Base-by-base conservation (phyloP, 2,329 filamentous ascomycete genomes). In the Rhexocercosporidium sp. region DNA sequence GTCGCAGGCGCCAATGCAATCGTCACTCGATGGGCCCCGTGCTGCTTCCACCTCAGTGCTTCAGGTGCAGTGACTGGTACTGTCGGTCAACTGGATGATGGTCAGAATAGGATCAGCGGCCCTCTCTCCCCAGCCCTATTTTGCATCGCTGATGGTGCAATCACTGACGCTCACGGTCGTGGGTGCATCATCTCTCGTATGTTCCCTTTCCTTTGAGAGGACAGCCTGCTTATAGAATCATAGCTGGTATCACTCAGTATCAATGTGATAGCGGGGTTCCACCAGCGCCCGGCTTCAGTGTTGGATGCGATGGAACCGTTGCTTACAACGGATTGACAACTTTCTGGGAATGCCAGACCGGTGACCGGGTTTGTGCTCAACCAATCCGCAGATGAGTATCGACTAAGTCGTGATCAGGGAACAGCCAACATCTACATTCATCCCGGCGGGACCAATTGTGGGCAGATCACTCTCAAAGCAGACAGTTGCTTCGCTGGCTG, bases 121-220 rank as follows among this genome's bases (percentile, higher is more conserved):
- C 79, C 79, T 41, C 77, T 85, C 14, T 70, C 78, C 14, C 75
- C 81, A 60, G 82, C 82, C 14, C 79, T 83, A 18, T 90, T 85
- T 75, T 88, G 83, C 66, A 82, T 90, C 71, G 80, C 83, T 67
- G 81, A 81, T 61, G 83, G 84, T 57, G 81, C 77, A 27, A 82
- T 91, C 68, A 84, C 80, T 11, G 88, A 90, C 74, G 76, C 78
- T 56, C 81, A 81, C 54, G 84, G 84, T 57, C 82, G 86, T 66
- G 88, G 88, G 27, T 91, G 89, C 74, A 88, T 89, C 77, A 79
- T 90, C 73, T 90, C 88, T 71, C 81, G 84, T 86, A 41, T 44
- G 61, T 65, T 18, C 34, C 29, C 18, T 44, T 41, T 9, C 2
- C 9, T 8, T 14, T n/a, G n/a, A 18, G 14, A 20, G 12, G 22